A percentile compares a stretch with the other conserved stretches of the same genome.
Conservation (phyloP, 441 rosid genomes). For the Gossypium armourianum region DNA sequence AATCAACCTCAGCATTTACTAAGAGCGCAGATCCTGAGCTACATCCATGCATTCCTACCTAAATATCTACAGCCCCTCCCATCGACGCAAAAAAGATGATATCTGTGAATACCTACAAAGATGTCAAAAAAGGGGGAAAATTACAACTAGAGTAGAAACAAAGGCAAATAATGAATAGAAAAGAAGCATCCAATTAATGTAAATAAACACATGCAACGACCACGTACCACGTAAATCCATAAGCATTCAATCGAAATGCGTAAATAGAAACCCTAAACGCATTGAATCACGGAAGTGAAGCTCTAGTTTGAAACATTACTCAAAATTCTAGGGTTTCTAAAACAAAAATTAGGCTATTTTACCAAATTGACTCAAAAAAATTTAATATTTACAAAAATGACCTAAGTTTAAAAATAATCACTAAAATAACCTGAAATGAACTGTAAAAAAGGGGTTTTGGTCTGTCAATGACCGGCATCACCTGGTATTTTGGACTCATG, state of each 20-base stretch:
- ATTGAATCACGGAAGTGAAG: slow-evolving; percentile 15
- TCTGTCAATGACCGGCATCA: too few relatives aligned
- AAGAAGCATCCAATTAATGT: neutral
- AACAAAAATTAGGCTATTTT: neutral
- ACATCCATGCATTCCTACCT: slow-evolving; percentile 67
- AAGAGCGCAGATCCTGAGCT: slow-evolving; percentile 47
- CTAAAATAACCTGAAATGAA: too few relatives aligned
- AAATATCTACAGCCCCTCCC: slow-evolving; percentile 32
- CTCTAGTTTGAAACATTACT: slow-evolving; percentile 24
- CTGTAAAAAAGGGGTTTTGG: too few relatives aligned
- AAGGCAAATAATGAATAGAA: neutral
- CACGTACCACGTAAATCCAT: slow-evolving; percentile 15
- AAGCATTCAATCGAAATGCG: slow-evolving; percentile 25
- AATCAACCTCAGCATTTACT: slow-evolving; percentile 96
- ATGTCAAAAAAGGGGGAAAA: slow-evolving; percentile 10
- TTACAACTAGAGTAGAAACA: neutral
- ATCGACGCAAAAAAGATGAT: slow-evolving; percentile 23
- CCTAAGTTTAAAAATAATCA: too few relatives aligned
- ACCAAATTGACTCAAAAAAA: too few relatives aligned
- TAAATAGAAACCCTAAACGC: slow-evolving; percentile 23
- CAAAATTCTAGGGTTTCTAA: slow-evolving; percentile 46
- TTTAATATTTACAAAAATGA: too few relatives aligned
- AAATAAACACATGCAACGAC: slow-evolving; percentile 14
- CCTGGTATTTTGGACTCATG: too few relatives aligned
- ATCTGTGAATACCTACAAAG: slow-evolving; percentile 18